phyloP scores from a whole-genome alignment of 2,329 filamentous ascomycete species.

The Whalleya microplaca region DNA sequence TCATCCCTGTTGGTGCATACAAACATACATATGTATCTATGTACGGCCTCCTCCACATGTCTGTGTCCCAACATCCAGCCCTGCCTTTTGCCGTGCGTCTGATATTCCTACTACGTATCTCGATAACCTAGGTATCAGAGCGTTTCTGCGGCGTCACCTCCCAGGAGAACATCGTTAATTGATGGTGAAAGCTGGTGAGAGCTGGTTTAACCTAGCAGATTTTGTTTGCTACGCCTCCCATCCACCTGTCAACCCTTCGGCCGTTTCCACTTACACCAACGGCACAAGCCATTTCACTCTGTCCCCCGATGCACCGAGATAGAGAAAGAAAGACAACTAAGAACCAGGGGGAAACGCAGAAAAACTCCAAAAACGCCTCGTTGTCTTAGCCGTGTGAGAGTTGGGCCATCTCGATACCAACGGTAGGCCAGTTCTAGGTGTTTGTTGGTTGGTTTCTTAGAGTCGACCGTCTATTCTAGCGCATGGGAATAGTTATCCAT shows the following conservation, averaged over 20 bases:
- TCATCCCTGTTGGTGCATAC: conserved; percentile 45
- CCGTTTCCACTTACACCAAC: conserved; percentile 31
- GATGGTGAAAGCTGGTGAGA: conserved; percentile 29
- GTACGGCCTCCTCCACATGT: conserved; percentile 40
- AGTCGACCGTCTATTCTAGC: conserved; percentile 34
- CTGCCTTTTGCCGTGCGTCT: conserved; percentile 38
- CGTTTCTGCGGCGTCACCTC: conserved; percentile 35
- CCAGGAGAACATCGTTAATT: conserved; percentile 31
- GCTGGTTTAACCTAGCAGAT: conserved; percentile 23
- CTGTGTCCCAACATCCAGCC: conserved; percentile 35
- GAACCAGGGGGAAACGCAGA: conserved; percentile 16
- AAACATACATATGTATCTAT: conserved; percentile 45
- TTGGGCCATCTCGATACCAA: conserved; percentile 28
- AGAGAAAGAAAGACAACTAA: conserved; percentile 20
- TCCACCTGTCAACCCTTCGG: conserved; percentile 26
- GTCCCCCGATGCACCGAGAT: conserved; percentile 28
- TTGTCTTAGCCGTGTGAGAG: conserved; percentile 17
- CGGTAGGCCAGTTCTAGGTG: conserved; percentile 29
- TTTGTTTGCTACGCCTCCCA: conserved; percentile 33
- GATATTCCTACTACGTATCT: conserved; percentile 39
- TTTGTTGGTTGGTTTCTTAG: conserved; percentile 35
- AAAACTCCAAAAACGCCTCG: conserved; percentile 17
- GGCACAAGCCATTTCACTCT: conserved; percentile 23
- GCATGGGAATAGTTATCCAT: conserved; percentile 31
- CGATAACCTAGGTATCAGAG: conserved; percentile 35